A percentile compares a stretch with the other conserved stretches of the same genome.
Conservation (phyloP, 306 rosid genomes). For the Corylus americana region DNA sequence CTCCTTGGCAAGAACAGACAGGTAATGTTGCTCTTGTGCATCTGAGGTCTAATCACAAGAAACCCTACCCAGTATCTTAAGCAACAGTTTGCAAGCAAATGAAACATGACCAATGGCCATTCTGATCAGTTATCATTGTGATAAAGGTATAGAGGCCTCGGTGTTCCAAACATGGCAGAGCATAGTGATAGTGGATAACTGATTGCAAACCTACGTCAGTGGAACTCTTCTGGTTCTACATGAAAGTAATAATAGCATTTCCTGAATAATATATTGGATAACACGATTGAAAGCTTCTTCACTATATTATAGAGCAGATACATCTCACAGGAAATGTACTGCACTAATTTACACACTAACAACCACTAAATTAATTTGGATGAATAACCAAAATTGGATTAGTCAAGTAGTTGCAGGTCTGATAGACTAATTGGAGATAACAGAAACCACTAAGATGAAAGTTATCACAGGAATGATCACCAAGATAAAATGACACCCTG, state of each 20-base stretch:
- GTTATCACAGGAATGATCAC: neutral
- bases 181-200: neutral
- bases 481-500: neutral
- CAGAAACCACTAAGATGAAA: neutral
- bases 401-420: neutral
- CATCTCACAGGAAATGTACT: neutral
- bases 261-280: neutral
- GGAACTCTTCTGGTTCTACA: no score
- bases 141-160: no score
- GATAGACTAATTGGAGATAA: neutral
- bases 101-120: neutral
- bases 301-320: neutral
- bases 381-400: neutral
- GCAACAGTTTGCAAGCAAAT: neutral
- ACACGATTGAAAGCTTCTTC: neutral
- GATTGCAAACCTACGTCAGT: neutral
- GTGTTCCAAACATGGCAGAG: neutral
- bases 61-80: neutral
- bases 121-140: neutral
- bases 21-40: neutral
- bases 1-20: constrained; percentile 5
- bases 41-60: neutral
- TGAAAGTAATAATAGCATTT: neutral
- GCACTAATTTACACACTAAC: no score
- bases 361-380: no score